Evolutionary conservation across 2,329 filamentous ascomycete species (phyloP).

Genomic region (Aspergillus fischeri): DNA sequence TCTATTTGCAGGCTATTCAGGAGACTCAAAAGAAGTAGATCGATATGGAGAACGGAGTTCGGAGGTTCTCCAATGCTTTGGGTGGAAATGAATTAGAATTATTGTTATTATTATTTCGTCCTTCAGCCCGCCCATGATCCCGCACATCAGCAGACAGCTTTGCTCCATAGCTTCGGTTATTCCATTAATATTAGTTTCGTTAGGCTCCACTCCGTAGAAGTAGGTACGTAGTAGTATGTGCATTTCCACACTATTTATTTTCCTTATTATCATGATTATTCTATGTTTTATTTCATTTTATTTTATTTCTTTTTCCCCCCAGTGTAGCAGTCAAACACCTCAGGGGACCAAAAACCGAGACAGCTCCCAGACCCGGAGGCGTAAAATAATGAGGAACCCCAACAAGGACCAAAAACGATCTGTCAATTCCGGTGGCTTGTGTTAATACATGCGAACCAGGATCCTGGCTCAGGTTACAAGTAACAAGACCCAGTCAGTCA

Average conservation of each 20-base stretch:
- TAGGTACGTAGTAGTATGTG: neutral
- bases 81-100: neutral
- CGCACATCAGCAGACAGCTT: conserved; percentile 1
- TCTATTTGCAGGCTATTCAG: neutral
- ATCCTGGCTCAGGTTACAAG: conserved; percentile 8
- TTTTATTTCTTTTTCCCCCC: neutral
- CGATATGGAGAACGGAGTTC: neutral
- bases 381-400: neutral
- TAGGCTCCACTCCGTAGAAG: conserved; percentile 10
- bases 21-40: neutral
- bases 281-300: neutral
- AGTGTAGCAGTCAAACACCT: neutral
- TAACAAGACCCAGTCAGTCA: conserved; percentile 10
- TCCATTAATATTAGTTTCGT: neutral
- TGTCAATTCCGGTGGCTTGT: conserved; percentile 4
- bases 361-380: neutral
- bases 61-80: neutral
- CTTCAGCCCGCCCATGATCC: conserved; percentile 1
- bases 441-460: conserved; percentile 13
- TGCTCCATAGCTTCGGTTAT: conserved; percentile 1
- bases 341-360: neutral
- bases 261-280: neutral
- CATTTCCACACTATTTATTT: neutral
- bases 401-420: neutral
- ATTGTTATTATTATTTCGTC: neutral